Percentiles rank a stretch among this genome's conserved stretches.
phyloP scores from a whole-genome alignment of 345 rosid species.

The Murraya koenigii region DNA sequence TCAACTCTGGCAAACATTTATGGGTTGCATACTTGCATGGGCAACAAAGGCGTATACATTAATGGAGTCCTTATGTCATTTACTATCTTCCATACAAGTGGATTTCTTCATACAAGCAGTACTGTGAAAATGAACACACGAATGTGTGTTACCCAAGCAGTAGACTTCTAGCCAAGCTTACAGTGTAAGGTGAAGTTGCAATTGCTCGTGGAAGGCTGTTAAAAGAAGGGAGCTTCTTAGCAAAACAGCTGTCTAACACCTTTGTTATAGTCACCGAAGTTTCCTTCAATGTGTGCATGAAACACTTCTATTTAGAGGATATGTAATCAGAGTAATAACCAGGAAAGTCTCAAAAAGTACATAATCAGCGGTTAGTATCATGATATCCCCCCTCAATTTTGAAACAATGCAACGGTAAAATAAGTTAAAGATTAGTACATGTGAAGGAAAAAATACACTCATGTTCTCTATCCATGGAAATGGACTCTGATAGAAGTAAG shows the following conservation, averaged over 20 bases:
- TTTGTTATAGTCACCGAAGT: not conserved
- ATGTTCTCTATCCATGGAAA: not conserved
- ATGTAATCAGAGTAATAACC: not conserved
- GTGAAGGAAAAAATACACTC: not conserved
- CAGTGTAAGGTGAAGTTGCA: not conserved
- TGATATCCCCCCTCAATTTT: not conserved
- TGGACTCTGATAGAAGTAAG: not conserved
- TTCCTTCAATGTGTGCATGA: too few species aligned
- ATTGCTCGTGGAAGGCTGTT: not conserved
- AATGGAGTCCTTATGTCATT: not conserved
- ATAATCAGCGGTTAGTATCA: too few species aligned
- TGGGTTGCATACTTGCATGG: not conserved
- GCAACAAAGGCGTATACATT: not conserved
- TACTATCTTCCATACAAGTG: not conserved
- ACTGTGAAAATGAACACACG: not conserved
- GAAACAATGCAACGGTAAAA: not conserved
- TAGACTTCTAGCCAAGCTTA: not conserved
- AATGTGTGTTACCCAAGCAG: not conserved
- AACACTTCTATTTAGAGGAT: not conserved
- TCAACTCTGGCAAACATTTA: not conserved
- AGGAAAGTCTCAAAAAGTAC: not conserved
- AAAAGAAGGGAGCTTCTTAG: not conserved
- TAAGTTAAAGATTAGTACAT: not conserved
- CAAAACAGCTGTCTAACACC: not conserved
- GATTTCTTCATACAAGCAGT: not conserved